Base-by-base conservation (phyloP, 768 basidiomycete species). In the Agaricus blazei region DNA sequence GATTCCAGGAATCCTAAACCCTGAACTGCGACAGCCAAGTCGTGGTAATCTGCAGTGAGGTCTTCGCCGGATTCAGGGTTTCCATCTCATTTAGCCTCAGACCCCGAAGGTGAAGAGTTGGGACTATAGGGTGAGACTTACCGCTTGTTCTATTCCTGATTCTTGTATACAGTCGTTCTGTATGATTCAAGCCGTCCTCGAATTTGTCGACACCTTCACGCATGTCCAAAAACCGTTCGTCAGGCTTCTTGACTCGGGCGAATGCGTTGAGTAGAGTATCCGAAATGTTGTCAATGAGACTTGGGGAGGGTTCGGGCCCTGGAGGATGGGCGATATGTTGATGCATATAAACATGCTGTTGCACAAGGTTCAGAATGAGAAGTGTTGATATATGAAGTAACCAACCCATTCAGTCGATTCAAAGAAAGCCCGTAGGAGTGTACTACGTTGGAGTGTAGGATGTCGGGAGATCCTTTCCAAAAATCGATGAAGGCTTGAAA, bases 331-430 rank as follows among this genome's bases (percentile, higher is more conserved):
- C 93, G 51, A 91, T 77, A 64, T 97, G 93, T 65, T 95, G 91
- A 68, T 98, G 95, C 92, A 97, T 98, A 65, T 89, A 85, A 26
- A 98, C 95, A 64, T 92, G 90, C 96, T 98, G 62, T 46, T 49
- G 46, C 59, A 8, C 31, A 36, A 26, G 52, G 41, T 48, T 48
- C 45, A 50, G 47, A 60, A 42, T 57, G 58, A 9, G 37, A 40
- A 49, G 19, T 11, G 51, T 52, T 28, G 34, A 45, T 44, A 34
- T 27, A 9, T 19, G 24, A 8, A 45, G 19, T 40, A 8, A 60
- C 85, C 57, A 68, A 95, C 96, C 97, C 97, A 99, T 95, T 99
- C 97, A 34, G 91, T 90, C 3, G 94, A 96, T 67, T 93, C 91
- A 56, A 98, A 87, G 75, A 99, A 99, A 28, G 93, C 90, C 7